Base-by-base conservation (phyloP, 164 flowering plant genomes). In the Stephania yunnanensis region DNA sequence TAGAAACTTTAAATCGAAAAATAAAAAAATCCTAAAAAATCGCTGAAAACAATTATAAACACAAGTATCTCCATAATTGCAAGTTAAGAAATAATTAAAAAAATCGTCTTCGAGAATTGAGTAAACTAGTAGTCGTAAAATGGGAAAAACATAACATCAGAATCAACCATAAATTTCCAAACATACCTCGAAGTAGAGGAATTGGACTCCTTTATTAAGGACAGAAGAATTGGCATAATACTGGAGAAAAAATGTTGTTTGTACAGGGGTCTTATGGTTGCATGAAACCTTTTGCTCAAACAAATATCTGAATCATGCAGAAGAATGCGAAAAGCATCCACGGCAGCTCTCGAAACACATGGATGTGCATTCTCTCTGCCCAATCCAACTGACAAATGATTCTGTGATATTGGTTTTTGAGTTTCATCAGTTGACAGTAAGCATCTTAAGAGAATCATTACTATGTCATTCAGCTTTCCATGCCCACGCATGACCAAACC, bases 401-500 rank as follows among this genome's bases (percentile, higher is more conserved):
- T 74, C 75, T 82, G 76, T 69, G 68, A n/a, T 1, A 79, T 48
- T 13, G 66, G 74, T 73, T 44, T 64, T 67, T 46, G 74, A 17
- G 42, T 66, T 61, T 67, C 69, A 19, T 73, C 77, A 71, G 78
- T 79, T 74, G 85, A 80, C 66, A 80, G 72, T 75, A 95, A 79
- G 77, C 84, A 88, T 80, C 85, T 83, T 76, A 94, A 74, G 9
- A 93, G 80, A 74, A 86, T 74, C 89, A 84, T 78, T 31, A 84
- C 83, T 19, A 93, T 76, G 48, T 89, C 92, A 80, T 86, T 89
- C 55, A 87, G 78, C 74, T 83, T 92, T 75, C 87, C 91, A 87
- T 93, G 95, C 58, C 99, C 99, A 65, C 95, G 90, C 95, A 95
- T 87, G 36, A 94, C 86, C 81, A 95, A 83, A 30, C 99, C 99